These are phyloP conservation scores for Dipsacomyces acuminosporus DNA, from an alignment of 371 early-diverging fungal genomes.

Conservation along the genomic window DNA sequence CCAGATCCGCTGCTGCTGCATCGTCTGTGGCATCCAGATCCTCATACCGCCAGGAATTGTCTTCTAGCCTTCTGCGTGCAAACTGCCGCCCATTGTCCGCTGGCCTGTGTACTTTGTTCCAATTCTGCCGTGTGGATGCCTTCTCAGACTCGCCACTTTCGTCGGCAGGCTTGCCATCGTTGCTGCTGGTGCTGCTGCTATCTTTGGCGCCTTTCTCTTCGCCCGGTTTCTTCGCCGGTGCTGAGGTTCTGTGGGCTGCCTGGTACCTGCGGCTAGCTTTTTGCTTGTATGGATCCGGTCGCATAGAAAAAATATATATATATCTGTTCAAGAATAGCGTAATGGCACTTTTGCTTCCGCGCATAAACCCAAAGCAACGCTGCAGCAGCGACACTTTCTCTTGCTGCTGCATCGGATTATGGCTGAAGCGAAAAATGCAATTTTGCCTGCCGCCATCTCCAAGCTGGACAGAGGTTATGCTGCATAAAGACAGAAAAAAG, in stretches of 20 bases:
- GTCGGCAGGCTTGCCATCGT: not conserved
- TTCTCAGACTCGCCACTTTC: not conserved
- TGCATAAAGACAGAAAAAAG: too few species aligned
- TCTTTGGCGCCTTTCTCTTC: not conserved
- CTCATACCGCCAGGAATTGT: conserved; percentile 16
- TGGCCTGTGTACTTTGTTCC: not conserved
- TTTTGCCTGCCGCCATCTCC: too few species aligned
- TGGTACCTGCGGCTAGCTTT: conserved; percentile 40
- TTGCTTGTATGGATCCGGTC: conserved; percentile 40
- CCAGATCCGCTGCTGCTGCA: not conserved
- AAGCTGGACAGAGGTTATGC: too few species aligned
- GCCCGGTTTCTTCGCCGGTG: too few species aligned
- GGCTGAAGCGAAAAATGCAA: too few species aligned
- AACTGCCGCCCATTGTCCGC: not conserved
- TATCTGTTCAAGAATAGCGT: not conserved
- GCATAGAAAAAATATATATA: conserved; percentile 6
- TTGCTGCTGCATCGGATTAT: too few species aligned
- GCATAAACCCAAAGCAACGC: too few species aligned
- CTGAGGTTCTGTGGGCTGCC: conserved; percentile 15
- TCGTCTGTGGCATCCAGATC: conserved; percentile 3
- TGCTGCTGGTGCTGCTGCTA: too few species aligned
- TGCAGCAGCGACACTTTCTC: too few species aligned
- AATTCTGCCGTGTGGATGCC: not conserved
- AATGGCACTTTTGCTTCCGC: too few species aligned
- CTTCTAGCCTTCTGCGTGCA: conserved; percentile 16